A percentile compares a stretch with the other conserved stretches of the same genome.
Conservation (phyloP, 148 eudicot species). For the Diospyros lotus region DNA sequence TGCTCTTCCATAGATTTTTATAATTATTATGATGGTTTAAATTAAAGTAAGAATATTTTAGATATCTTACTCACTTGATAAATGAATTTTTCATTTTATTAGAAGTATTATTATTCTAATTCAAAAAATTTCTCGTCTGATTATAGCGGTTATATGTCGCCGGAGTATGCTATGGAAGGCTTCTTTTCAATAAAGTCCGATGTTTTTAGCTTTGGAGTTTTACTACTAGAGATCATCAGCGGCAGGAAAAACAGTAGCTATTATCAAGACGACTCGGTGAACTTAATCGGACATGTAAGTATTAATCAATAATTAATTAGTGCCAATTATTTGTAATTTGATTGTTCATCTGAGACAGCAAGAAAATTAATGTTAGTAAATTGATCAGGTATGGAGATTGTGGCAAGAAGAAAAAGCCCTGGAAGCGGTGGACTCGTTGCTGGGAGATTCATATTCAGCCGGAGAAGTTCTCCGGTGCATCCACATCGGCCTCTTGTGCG, state of each 20-base stretch:
- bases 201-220: conserved; percentile 56
- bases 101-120: no score
- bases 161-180: conserved; percentile 58
- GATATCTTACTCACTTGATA: no score
- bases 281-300: conserved; percentile 60
- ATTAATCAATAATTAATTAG: not conserved
- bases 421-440: conserved; percentile 24
- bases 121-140: not conserved
- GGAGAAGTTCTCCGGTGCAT: conserved; percentile 32
- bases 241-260: conserved; percentile 47
- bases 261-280: conserved; percentile 33
- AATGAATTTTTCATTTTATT: not conserved
- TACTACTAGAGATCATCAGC: conserved; percentile 42
- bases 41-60: no score
- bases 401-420: conserved; percentile 34
- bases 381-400: conserved; percentile 43
- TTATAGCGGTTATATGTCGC: conserved; percentile 61
- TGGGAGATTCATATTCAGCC: conserved; percentile 14
- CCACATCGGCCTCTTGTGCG: conserved; percentile 48
- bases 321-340: not conserved
- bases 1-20: no score
- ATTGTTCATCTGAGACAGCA: not conserved
- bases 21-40: no score
- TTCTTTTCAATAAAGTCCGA: conserved; percentile 46
- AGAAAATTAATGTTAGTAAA: not conserved